phyloP scores from a whole-genome alignment of 495 filamentous ascomycete species.

The Staphylotrichum longicolle region DNA sequence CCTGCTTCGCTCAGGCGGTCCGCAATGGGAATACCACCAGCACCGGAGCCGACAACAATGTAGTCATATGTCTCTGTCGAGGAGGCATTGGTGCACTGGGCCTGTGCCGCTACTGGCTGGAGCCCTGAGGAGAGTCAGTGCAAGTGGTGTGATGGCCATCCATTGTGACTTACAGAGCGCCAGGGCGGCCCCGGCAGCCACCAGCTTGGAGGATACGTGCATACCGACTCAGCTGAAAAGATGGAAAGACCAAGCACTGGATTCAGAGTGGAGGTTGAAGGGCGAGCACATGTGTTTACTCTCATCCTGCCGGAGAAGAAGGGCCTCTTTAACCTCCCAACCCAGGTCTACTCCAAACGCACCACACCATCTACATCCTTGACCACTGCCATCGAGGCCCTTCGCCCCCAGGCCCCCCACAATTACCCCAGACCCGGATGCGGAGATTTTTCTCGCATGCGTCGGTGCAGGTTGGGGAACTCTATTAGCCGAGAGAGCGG shows the following conservation, averaged over 20 bases:
- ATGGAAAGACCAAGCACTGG: too few relatives aligned
- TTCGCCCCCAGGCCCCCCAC: slow-evolving; percentile 10
- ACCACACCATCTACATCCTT: not conserved
- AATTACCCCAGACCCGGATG: slow-evolving; percentile 25
- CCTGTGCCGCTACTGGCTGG: slow-evolving; percentile 26
- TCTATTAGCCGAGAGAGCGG: slow-evolving; percentile 17
- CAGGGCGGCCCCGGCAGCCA: slow-evolving; percentile 5
- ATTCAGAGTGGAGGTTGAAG: not conserved
- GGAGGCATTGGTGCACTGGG: slow-evolving; percentile 40
- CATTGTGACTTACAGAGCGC: slow-evolving; percentile 19
- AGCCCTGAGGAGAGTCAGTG: slow-evolving; percentile 16
- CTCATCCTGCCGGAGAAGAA: not conserved
- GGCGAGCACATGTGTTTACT: not conserved
- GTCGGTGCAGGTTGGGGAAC: not conserved
- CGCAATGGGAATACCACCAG: slow-evolving; percentile 61
- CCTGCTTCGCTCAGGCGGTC: slow-evolving; percentile 60
- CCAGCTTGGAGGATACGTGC: slow-evolving; percentile 19
- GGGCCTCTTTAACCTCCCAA: slow-evolving; percentile 2
- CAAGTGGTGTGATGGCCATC: not conserved
- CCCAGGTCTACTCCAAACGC: not conserved
- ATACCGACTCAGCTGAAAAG: slow-evolving; percentile 10
- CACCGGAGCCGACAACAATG: slow-evolving; percentile 61
- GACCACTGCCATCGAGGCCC: not conserved
- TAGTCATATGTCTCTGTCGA: slow-evolving; percentile 58
- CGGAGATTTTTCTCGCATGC: slow-evolving; percentile 17